Conservation (phyloP, 306 rosid species). For the Cicer pinnatifidum region DNA sequence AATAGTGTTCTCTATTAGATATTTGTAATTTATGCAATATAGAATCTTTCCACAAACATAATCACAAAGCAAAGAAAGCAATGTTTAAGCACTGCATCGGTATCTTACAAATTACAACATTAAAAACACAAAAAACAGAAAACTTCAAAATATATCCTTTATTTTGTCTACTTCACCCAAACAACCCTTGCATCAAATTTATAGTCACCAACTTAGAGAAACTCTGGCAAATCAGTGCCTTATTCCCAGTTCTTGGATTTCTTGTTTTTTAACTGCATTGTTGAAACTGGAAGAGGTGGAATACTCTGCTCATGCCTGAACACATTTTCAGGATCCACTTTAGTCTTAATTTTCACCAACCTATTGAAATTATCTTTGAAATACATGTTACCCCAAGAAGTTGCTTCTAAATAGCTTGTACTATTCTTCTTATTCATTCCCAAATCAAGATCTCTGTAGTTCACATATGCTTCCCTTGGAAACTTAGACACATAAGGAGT, state of each 20-base stretch:
- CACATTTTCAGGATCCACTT: slow-evolving; percentile 79
- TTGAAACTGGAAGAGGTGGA: slow-evolving; percentile 63
- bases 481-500: slow-evolving; percentile 65
- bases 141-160: slow-evolving; percentile 34
- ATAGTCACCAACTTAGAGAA: neutral
- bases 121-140: slow-evolving; percentile 32
- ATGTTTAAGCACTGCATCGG: slow-evolving; percentile 20
- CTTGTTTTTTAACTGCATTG: slow-evolving; percentile 27
- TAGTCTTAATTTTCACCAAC: slow-evolving; percentile 68
- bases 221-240: neutral
- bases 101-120: slow-evolving; percentile 27
- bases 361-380: slow-evolving; percentile 73
- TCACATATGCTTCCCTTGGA: slow-evolving; percentile 85
- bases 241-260: slow-evolving; percentile 40
- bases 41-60: slow-evolving; percentile 25
- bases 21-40: neutral
- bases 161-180: slow-evolving; percentile 39
- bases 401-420: slow-evolving; percentile 55
- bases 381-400: slow-evolving; percentile 75
- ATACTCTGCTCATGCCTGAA: slow-evolving; percentile 93
- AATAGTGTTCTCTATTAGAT: neutral
- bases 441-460: slow-evolving; percentile 84
- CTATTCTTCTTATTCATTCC: slow-evolving; percentile 70
- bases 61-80: slow-evolving; percentile 2
- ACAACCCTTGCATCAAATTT: slow-evolving; percentile 26